A percentile compares a stretch with the other conserved stretches of the same genome.
These are phyloP conservation scores for Umbilicus rupestris DNA, from an alignment of 164 flowering plant genomes.

Conservation along the genomic window DNA sequence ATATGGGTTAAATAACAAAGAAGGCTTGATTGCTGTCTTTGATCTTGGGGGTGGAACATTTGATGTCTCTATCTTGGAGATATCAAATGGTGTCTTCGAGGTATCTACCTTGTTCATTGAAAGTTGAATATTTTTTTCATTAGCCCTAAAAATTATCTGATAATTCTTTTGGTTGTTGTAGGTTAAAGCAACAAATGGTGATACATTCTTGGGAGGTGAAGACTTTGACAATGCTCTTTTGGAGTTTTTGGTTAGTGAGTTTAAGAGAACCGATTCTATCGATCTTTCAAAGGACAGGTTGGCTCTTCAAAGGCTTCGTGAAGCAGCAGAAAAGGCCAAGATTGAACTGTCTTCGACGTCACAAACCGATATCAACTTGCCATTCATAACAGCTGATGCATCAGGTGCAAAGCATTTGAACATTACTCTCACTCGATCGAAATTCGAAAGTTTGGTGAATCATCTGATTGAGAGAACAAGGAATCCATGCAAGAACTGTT, in stretches of 20 bases:
- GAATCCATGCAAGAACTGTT: slow-evolving; percentile 25
- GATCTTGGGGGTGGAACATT: slow-evolving; percentile 42
- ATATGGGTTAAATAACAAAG: slow-evolving; percentile 30
- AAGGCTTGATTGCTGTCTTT: slow-evolving; percentile 30
- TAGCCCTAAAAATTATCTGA: background rate
- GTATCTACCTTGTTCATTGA: slow-evolving; percentile 6
- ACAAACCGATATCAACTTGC: slow-evolving; percentile 32
- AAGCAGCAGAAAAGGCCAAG: slow-evolving; percentile 35
- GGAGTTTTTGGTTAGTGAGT: slow-evolving; percentile 25
- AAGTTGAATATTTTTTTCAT: background rate
- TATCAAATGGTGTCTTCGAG: slow-evolving; percentile 35
- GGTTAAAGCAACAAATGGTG: slow-evolving; percentile 36
- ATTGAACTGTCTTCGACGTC: slow-evolving; percentile 29
- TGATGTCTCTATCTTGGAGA: slow-evolving; percentile 34
- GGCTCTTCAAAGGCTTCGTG: slow-evolving; percentile 29
- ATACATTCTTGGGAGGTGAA: slow-evolving; percentile 39
- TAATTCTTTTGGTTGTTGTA: background rate
- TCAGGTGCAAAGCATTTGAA: slow-evolving; percentile 32
- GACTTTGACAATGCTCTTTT: slow-evolving; percentile 31
- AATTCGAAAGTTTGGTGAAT: slow-evolving; percentile 24
- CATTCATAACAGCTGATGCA: slow-evolving; percentile 35
- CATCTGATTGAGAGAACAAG: slow-evolving; percentile 27
- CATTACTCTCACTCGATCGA: slow-evolving; percentile 25
- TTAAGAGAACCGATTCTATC: slow-evolving; percentile 22
- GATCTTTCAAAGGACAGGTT: slow-evolving; percentile 27